phyloP scores from a whole-genome alignment of 768 basidiomycete genomes.

The Russula compacta region DNA sequence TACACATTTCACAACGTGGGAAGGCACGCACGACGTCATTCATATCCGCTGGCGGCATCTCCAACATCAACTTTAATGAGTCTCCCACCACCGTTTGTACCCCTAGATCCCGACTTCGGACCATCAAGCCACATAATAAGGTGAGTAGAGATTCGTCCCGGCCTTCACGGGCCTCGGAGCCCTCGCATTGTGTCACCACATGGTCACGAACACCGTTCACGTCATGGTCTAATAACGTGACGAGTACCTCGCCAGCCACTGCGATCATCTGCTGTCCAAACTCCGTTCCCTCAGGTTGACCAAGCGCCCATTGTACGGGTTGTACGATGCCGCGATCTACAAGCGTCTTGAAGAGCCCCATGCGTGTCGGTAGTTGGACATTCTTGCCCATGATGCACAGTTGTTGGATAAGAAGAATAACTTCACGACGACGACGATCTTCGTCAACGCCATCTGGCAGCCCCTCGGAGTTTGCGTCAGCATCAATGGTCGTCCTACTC shows the following conservation, averaged over 20 bases:
- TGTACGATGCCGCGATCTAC: constrained; percentile 84
- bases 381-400: constrained; percentile 95
- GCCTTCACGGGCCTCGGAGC: constrained; percentile 46
- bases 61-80: constrained; percentile 72
- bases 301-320: constrained; percentile 88
- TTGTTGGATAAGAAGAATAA: constrained; percentile 83
- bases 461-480: constrained; percentile 17
- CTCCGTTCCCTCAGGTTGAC: constrained; percentile 49
- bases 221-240: constrained; percentile 84
- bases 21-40: constrained; percentile 20
- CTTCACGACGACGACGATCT: constrained; percentile 50
- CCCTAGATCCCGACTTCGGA: constrained; percentile 73
- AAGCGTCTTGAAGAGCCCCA: constrained; percentile 77
- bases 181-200: constrained; percentile 74
- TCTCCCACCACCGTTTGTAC: constrained; percentile 90
- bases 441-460: constrained; percentile 18
- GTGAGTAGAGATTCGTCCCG: constrained; percentile 67
- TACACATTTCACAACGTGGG: background rate
- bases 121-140: constrained; percentile 68
- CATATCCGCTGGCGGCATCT: constrained; percentile 44
- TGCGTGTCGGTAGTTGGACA: constrained; percentile 79
- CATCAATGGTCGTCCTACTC: constrained; percentile 22
- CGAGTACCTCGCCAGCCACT: constrained; percentile 78
- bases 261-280: constrained; percentile 54
- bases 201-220: constrained; percentile 77